Conservation (phyloP, 2,329 filamentous ascomycete genomes). For the Orbilia oligospora region DNA sequence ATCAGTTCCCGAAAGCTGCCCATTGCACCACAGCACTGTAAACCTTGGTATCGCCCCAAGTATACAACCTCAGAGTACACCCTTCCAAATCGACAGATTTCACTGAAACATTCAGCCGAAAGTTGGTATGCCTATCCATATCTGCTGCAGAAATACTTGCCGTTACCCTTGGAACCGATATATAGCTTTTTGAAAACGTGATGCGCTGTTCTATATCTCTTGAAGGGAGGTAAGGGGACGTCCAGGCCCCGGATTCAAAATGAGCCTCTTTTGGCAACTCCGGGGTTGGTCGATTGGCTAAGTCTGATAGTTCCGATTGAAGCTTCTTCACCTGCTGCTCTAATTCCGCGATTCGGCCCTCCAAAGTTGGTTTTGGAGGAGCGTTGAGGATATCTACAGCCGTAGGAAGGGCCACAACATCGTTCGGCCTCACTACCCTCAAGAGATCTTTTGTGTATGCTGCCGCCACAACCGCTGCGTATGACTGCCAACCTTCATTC, state of each 20-base stretch:
- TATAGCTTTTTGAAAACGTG: background rate
- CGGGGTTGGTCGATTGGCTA: background rate
- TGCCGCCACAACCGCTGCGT: background rate
- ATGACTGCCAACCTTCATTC: conserved; percentile 1
- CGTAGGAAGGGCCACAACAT: background rate
- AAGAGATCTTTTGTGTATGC: conserved; percentile 3
- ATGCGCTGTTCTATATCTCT: background rate
- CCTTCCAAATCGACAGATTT: background rate
- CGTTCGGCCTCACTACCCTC: background rate
- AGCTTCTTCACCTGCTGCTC: background rate
- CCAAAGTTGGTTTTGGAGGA: background rate
- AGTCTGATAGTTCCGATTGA: background rate
- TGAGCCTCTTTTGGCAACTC: background rate
- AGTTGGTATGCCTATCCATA: background rate
- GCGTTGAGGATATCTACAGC: background rate
- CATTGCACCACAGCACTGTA: background rate
- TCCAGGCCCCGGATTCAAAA: background rate
- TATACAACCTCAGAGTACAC: background rate
- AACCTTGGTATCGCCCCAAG: background rate
- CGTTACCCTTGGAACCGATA: background rate
- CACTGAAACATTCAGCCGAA: background rate
- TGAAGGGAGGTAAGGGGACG: background rate
- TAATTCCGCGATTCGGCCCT: background rate
- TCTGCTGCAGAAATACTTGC: background rate
- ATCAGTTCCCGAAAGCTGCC: background rate